Conservation (phyloP, 129 eudicot genomes). For the Flaveria sonorensis region DNA sequence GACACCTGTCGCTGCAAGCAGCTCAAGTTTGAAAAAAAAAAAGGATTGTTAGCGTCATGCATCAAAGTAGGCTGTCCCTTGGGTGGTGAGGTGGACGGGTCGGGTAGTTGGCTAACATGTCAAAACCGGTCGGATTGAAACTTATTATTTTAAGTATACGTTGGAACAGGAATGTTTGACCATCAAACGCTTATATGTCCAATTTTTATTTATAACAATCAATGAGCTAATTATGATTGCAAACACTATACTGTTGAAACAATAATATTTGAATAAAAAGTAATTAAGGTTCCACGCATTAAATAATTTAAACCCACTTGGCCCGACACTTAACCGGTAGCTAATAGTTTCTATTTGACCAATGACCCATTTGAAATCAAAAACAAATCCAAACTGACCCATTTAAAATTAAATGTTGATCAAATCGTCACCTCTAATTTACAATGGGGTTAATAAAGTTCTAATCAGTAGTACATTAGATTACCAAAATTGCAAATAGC, state of each 20-base stretch:
- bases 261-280: not conserved
- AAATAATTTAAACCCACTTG: not conserved
- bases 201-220: not conserved
- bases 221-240: not conserved
- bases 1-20: slow-evolving; percentile 58
- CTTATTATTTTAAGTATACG: no score
- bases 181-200: not conserved
- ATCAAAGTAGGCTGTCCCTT: not conserved
- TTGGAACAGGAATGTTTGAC: not conserved
- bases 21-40: slow-evolving; percentile 4
- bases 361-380: slow-evolving; percentile 12
- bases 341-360: not conserved
- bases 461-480: slow-evolving; percentile 15
- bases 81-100: not conserved
- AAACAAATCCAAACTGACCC: slow-evolving; percentile 1
- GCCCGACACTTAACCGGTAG: not conserved
- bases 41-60: slow-evolving; percentile 15
- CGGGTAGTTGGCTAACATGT: not conserved
- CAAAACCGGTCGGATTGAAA: not conserved
- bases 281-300: not conserved
- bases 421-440: slow-evolving; percentile 11
- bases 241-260: not conserved
- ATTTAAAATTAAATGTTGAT: not conserved
- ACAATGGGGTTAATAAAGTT: not conserved
- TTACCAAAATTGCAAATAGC: slow-evolving; percentile 63